Evolutionary conservation across 225 moss, liverwort and hornwort genomes (phyloP), one percentile per base, ranked within the genome.

Genomic region (Anthoceros angustus): DNA sequence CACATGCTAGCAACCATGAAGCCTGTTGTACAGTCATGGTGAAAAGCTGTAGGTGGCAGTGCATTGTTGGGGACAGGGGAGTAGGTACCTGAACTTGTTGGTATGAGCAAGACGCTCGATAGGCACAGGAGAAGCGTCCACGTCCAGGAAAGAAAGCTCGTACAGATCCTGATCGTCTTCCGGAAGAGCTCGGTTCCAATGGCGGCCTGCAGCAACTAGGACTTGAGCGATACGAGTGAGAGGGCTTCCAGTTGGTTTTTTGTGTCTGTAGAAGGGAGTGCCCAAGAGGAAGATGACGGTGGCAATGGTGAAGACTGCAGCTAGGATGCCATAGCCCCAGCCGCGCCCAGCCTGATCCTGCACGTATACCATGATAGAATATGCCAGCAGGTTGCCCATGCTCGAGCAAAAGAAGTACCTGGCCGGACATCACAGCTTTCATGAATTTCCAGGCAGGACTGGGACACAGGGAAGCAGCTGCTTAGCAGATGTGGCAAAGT

Each of bases 361-460:
- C 1, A 77, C 38, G 62, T 65, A 72, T 42, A 69, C 69, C 65
- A 77, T 25, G 7, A 72, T 42, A 5, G 69, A 69, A 48, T 46
- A 62, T 25, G 55, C 64, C 14, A 77, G 32, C 10, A 77, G 18
- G 5, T 24, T 42, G 2, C 14, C 32, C 12, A 42, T 6, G 24
- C 63, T 70, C 7, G 69, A 62, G 40, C 46, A 50, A 10, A 66
- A 46, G 20, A 39, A 72, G 65, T 62, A 77, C 6, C 63, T 23
- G 12, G 38, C 23, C 55, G 14, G 55, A 23, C 46, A 48, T 48
- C 46, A 12, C 18, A 12, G 18, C 2, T 48, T 48, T 18, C 46
- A 6, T 12, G 5, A 48, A 18, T 18, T 48, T 12, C 46, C 18
- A 48, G 5, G 14, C 7, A 55, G 7, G 23, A 15, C 55, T 15